phyloP scores from a whole-genome alignment of 2,329 filamentous ascomycete species.

The Passalora sequoiae region DNA sequence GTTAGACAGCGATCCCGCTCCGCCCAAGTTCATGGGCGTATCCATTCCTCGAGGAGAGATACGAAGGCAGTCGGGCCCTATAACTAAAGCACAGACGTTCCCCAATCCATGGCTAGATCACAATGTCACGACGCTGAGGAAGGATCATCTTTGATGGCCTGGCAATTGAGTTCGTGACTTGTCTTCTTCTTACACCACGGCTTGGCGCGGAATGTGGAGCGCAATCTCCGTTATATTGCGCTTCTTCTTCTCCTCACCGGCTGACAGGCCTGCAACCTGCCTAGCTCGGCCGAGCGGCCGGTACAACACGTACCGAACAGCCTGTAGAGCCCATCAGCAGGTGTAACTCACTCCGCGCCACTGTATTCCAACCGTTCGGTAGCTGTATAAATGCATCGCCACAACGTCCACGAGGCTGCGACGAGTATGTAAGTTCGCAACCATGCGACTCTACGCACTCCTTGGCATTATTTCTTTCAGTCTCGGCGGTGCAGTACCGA shows the following conservation, averaged over 20 bases:
- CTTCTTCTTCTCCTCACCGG: too few species aligned
- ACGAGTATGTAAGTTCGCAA: too few species aligned
- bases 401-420: too few species aligned
- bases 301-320: neutral
- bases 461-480: neutral
- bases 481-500: neutral
- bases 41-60: constrained; percentile 9
- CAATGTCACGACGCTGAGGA: too few species aligned
- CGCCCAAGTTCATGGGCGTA: constrained; percentile 9
- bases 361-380: neutral
- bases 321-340: neutral
- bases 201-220: too few species aligned
- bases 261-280: too few species aligned
- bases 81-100: too few species aligned
- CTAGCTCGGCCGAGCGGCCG: neutral
- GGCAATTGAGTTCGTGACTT: too few species aligned
- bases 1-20: constrained; percentile 9
- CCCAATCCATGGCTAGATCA: too few species aligned
- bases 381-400: neutral
- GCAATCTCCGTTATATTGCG: neutral
- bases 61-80: neutral
- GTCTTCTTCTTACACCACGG: too few species aligned
- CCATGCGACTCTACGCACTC: too few species aligned
- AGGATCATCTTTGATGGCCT: too few species aligned
- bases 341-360: neutral